Percentiles rank a stretch among this genome's conserved stretches.
Conservation (phyloP, 1,139 yeast genomes). For the Blastobotrys serpentis region DNA sequence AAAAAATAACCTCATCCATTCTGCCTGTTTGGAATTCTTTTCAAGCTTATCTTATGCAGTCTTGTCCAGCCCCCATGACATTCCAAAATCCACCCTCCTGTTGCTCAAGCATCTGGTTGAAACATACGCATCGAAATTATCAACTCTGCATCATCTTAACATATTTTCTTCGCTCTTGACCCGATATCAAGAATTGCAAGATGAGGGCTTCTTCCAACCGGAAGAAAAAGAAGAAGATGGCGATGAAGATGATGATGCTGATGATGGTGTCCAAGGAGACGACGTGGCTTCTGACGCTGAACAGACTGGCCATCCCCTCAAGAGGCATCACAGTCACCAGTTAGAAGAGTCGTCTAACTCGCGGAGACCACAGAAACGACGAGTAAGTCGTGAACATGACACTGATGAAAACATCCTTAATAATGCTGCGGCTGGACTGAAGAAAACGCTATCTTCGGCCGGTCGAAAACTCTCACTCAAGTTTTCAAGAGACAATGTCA, state of each 20-base stretch:
- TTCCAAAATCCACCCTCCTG: constrained; percentile 42
- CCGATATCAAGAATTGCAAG: constrained; percentile 10
- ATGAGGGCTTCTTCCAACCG: not conserved
- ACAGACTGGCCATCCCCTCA: not conserved
- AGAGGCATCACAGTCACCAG: not conserved
- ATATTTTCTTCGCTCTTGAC: constrained; percentile 17
- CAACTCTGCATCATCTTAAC: constrained; percentile 35
- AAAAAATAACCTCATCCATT: constrained; percentile 64
- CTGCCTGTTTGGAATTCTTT: constrained; percentile 72
- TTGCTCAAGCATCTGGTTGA: constrained; percentile 53
- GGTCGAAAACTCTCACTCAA: constrained; percentile 1
- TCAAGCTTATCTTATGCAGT: constrained; percentile 7
- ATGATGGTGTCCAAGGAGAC: not conserved
- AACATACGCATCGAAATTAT: constrained; percentile 45
- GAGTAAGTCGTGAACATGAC: not conserved
- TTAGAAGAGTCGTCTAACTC: not conserved
- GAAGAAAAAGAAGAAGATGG: not conserved
- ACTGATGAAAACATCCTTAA: not conserved
- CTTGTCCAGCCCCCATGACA: not conserved
- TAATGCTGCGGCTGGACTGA: constrained; percentile 4
- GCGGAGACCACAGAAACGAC: constrained; percentile 5
- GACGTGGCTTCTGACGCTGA: not conserved
- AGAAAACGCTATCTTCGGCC: constrained; percentile 8
- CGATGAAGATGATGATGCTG: not conserved
- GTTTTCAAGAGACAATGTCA: constrained; percentile 1